phyloP scores from a whole-genome alignment of 2,329 filamentous ascomycete species.

The Botrytis fragariae region DNA sequence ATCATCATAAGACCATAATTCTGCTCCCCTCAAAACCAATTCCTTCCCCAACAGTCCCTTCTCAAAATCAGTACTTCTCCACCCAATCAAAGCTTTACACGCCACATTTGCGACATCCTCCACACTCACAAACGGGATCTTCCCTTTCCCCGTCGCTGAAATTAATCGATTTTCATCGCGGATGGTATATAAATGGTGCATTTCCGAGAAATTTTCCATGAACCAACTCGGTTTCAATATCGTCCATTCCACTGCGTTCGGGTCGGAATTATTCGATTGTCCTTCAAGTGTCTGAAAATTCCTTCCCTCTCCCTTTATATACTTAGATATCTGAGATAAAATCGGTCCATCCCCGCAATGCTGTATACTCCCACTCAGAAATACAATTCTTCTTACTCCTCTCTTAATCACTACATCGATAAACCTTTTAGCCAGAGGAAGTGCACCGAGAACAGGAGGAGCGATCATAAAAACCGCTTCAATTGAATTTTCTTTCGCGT shows the following conservation, averaged over 20 bases:
- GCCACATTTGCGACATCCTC: constrained; percentile 6
- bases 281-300: no score
- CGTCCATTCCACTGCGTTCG: constrained; percentile 43
- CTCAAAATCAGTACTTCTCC: not conserved
- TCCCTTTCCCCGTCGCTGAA: constrained; percentile 41
- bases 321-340: constrained; percentile 42
- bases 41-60: not conserved
- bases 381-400: constrained; percentile 45
- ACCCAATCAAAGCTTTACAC: not conserved
- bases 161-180: constrained; percentile 43
- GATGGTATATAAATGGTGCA: constrained; percentile 38
- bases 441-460: constrained; percentile 39
- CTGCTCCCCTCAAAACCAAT: not conserved
- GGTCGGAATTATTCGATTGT: not conserved
- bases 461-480: constrained; percentile 45
- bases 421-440: constrained; percentile 42
- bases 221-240: constrained; percentile 50
- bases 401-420: constrained; percentile 42
- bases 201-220: constrained; percentile 47
- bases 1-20: constrained; percentile 35
- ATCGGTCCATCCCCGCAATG: constrained; percentile 40
- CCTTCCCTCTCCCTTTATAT: constrained; percentile 36
- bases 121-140: constrained; percentile 1
- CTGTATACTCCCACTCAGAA: constrained; percentile 43
- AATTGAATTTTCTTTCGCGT: constrained; percentile 28